These are phyloP conservation scores for Talaromyces funiculosus DNA, from an alignment of 2,329 filamentous ascomycete genomes.

Conservation along the genomic window DNA sequence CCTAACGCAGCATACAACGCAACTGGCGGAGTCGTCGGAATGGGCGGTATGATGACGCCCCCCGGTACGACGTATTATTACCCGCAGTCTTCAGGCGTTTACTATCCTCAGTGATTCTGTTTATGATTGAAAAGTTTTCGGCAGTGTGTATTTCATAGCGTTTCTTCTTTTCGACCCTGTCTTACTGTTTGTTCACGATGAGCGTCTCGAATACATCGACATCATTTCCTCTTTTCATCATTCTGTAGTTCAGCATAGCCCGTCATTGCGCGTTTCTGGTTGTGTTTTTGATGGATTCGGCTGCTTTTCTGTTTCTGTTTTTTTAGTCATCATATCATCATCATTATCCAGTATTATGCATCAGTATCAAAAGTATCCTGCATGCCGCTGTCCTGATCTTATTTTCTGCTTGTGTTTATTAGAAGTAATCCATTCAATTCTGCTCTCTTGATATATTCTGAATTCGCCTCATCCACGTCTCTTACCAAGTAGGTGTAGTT, in stretches of 20 bases:
- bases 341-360: constrained; percentile 1
- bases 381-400: no score
- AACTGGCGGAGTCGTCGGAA: constrained; percentile 56
- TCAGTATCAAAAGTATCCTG: neutral
- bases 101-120: constrained; percentile 47
- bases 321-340: neutral
- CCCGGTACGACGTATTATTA: constrained; percentile 50
- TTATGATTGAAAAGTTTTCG: constrained; percentile 4
- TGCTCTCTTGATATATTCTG: neutral
- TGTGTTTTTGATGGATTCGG: neutral
- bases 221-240: neutral
- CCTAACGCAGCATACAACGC: constrained; percentile 45
- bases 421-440: neutral
- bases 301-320: neutral
- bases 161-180: neutral
- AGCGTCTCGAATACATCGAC: neutral
- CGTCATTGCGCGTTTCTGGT: neutral
- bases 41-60: constrained; percentile 74
- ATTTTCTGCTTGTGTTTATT: neutral
- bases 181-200: neutral
- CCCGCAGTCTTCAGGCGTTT: constrained; percentile 53
- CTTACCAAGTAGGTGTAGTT: neutral
- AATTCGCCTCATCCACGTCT: no score
- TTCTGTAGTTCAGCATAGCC: neutral
- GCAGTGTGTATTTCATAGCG: constrained; percentile 14